phyloP scores from a whole-genome alignment of 2,329 filamentous ascomycete species.

The Endothia cerciana region DNA sequence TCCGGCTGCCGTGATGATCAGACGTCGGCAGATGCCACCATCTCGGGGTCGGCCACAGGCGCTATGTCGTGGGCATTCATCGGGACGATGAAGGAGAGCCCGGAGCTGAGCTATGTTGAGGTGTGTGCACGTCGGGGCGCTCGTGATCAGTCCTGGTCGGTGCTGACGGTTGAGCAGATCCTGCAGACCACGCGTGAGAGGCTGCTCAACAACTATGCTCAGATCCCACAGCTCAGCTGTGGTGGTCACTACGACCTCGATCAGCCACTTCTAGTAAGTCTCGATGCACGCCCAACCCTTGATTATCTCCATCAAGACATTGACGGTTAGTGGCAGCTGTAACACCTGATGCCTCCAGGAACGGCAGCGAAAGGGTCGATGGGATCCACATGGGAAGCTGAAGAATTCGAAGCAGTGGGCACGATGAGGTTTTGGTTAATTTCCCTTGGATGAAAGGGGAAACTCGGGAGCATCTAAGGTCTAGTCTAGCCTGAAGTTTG shows the following conservation, averaged over 20 bases:
- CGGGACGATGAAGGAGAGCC: conserved; percentile 38
- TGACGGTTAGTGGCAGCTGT: conserved; percentile 25
- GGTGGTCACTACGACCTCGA: conserved; percentile 37
- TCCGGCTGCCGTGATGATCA: conserved; percentile 45
- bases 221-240: conserved; percentile 37
- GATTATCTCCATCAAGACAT: neutral
- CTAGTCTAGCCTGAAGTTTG: no score
- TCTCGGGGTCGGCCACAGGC: conserved; percentile 40
- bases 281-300: neutral
- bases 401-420: neutral
- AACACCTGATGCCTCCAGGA: neutral
- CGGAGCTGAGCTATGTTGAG: conserved; percentile 39
- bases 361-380: no score
- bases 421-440: no score
- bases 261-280: conserved; percentile 31
- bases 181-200: conserved; percentile 32
- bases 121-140: conserved; percentile 27
- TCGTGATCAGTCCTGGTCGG: neutral
- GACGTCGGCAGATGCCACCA: conserved; percentile 44
- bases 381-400: neutral
- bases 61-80: conserved; percentile 47
- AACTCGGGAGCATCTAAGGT: neutral
- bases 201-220: conserved; percentile 34
- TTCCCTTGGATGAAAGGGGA: neutral
- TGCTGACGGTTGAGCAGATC: conserved; percentile 29